Evolutionary conservation across 192 early-diverging fungal genomes (phyloP), one percentile per base, ranked within the genome.

Genomic region (Linnemannia zychae): DNA sequence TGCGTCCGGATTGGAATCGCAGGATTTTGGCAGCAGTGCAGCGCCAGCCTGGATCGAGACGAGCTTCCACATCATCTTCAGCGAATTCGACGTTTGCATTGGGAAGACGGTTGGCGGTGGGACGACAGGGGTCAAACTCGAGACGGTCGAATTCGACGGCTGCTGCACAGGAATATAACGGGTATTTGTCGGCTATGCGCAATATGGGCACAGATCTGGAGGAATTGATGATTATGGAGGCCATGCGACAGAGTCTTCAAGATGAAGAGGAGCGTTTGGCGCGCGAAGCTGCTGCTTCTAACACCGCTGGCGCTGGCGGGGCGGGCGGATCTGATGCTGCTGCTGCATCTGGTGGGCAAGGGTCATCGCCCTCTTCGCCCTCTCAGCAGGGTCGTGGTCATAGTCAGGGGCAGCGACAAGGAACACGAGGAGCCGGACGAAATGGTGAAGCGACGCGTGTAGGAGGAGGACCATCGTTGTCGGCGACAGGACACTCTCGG

Each of bases 141-240:
- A 50, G 83, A 33, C 65, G 83, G 31, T 85, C 83, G 7, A 85
- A 85, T 53, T 85, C 83, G 11, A 52, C 77, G 15, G 87, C 90
- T 15, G 88, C 88, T 15, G 81, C 90, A 5, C 81, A 88, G 4
- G 92, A 94, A 81, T 94, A 94, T 67, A 82, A 84, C 69, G 84
- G 88, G 33, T 94, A 93, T 49, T 68, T 93, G 12, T 74, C 87
- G 0, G 96, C 93, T 0, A 93, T 97, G 93, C 87, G 93, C 31
- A 88, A 92, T 53, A 94, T 96, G 81, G 96, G 94, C 33, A 93
- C 93, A 22, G 95, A 99, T 75, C 74, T 99, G 34, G 97, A 99
- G 74, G 98, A 99, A 75, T 86, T 96, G 78, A 94, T 99, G 97
- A 81, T 99, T 1, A 94, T 97, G 91, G 96, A 98, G 84, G 98